phyloP scores from a whole-genome alignment of 2,329 filamentous ascomycete genomes.

The Sarocladium oryzae region DNA sequence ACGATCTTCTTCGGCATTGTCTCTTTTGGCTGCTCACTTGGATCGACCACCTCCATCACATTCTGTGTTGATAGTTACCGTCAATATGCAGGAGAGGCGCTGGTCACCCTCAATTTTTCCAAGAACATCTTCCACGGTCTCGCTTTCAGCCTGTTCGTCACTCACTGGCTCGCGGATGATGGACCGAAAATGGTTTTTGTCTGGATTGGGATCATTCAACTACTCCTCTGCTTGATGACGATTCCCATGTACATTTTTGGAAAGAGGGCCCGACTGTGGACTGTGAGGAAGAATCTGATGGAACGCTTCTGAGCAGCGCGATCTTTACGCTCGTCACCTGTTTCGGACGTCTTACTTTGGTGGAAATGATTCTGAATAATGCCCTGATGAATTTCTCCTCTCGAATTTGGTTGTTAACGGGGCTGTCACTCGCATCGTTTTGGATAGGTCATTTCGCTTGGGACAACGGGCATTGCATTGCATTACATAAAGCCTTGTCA shows the following conservation, averaged over 20 bases:
- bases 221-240: constrained; percentile 65
- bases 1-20: constrained; percentile 90
- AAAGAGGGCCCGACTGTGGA: constrained; percentile 92
- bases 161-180: constrained; percentile 69
- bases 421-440: background rate
- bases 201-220: constrained; percentile 78
- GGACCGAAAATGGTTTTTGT: constrained; percentile 75
- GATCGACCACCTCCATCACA: constrained; percentile 85
- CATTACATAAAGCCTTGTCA: background rate
- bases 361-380: background rate
- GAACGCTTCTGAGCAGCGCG: constrained; percentile 52
- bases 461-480: background rate
- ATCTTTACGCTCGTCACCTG: background rate
- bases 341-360: too few relatives aligned
- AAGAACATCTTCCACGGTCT: constrained; percentile 93
- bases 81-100: constrained; percentile 86
- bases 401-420: background rate
- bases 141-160: constrained; percentile 83
- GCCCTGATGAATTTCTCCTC: background rate
- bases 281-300: constrained; percentile 77
- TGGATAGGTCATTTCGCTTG: background rate
- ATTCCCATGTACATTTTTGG: constrained; percentile 94
- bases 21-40: constrained; percentile 86
- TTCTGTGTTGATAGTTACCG: constrained; percentile 92
- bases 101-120: constrained; percentile 89